Evolutionary conservation across 2,329 filamentous ascomycete species (phyloP).

Genomic region (Arachnomyces sp.): DNA sequence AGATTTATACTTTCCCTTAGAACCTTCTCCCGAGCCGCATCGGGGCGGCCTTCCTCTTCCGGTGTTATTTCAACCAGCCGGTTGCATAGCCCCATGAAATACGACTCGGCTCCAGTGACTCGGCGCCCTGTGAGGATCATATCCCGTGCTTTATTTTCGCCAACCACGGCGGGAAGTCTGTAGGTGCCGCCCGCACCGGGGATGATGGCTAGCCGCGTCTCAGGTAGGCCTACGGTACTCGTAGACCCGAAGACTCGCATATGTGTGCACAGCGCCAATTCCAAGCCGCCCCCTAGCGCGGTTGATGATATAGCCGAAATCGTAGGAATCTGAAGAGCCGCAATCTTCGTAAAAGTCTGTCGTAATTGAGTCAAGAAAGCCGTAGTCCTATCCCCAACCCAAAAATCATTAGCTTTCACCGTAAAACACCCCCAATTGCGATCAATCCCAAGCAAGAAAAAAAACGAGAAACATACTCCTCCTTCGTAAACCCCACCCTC

Average conservation of each 20-base stretch:
- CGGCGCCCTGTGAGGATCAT: slow-evolving; percentile 84
- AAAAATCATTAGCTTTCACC: background rate
- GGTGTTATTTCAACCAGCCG: slow-evolving; percentile 72
- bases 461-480: slow-evolving; percentile 55
- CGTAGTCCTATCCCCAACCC: slow-evolving; percentile 56
- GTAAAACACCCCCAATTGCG: too few species aligned
- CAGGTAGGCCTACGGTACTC: slow-evolving; percentile 72
- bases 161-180: slow-evolving; percentile 74
- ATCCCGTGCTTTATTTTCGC: slow-evolving; percentile 72
- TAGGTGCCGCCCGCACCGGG: slow-evolving; percentile 91
- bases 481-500: slow-evolving; percentile 61
- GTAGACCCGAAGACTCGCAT: slow-evolving; percentile 79
- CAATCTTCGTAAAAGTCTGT: slow-evolving; percentile 63
- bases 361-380: slow-evolving; percentile 72
- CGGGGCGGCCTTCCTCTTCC: slow-evolving; percentile 43
- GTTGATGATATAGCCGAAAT: slow-evolving; percentile 79
- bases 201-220: slow-evolving; percentile 88
- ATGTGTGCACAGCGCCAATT: slow-evolving; percentile 81
- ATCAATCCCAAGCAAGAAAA: slow-evolving; percentile 3
- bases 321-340: slow-evolving; percentile 74
- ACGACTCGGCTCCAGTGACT: slow-evolving; percentile 74
- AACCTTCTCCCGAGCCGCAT: slow-evolving; percentile 56
- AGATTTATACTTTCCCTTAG: slow-evolving; percentile 68
- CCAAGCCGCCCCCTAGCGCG: slow-evolving; percentile 86
- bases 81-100: slow-evolving; percentile 84